A percentile compares a stretch with the other conserved stretches of the same genome.
phyloP scores from a whole-genome alignment of 2,329 filamentous ascomycete species.

The Mycogone perniciosa region DNA sequence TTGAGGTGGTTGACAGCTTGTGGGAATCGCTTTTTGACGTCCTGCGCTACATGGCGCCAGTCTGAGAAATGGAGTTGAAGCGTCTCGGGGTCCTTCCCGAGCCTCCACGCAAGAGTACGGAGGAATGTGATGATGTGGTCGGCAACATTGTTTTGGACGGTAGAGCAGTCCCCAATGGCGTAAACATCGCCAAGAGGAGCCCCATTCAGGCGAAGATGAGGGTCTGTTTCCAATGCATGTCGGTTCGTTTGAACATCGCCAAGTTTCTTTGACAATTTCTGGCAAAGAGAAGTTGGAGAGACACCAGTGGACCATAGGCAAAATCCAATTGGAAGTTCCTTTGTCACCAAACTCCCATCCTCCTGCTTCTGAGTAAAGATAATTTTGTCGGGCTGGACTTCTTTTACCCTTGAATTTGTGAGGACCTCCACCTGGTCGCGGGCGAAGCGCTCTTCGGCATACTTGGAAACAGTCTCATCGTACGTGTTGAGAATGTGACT shows the following conservation, averaged over 20 bases:
- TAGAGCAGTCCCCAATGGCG: slow-evolving; percentile 90
- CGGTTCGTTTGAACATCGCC: slow-evolving; percentile 73
- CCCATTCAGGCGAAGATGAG: slow-evolving; percentile 82
- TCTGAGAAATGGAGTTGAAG: slow-evolving; percentile 79
- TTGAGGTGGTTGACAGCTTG: slow-evolving; percentile 83
- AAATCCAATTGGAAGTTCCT: slow-evolving; percentile 93
- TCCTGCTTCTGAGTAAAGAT: slow-evolving; percentile 78
- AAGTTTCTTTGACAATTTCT: slow-evolving; percentile 71
- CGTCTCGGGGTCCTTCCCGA: slow-evolving; percentile 82
- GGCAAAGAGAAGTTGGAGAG: slow-evolving; percentile 73
- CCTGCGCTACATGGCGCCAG: slow-evolving; percentile 78
- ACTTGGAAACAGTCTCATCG: slow-evolving; percentile 86
- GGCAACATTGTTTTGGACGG: slow-evolving; percentile 94
- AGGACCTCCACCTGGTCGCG: slow-evolving; percentile 88
- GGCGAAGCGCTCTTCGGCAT: slow-evolving; percentile 83
- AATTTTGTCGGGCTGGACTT: slow-evolving; percentile 77
- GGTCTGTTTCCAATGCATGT: slow-evolving; percentile 90
- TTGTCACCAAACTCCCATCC: slow-evolving; percentile 68
- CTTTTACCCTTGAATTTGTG: slow-evolving; percentile 88
- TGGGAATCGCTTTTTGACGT: slow-evolving; percentile 83
- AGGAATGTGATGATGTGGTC: slow-evolving; percentile 88
- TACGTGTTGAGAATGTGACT: slow-evolving; percentile 97
- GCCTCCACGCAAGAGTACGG: slow-evolving; percentile 83
- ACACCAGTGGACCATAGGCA: slow-evolving; percentile 98
- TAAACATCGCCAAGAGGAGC: slow-evolving; percentile 92